Conservation (phyloP, 164 flowering plant genomes). For the Annona squamosa region DNA sequence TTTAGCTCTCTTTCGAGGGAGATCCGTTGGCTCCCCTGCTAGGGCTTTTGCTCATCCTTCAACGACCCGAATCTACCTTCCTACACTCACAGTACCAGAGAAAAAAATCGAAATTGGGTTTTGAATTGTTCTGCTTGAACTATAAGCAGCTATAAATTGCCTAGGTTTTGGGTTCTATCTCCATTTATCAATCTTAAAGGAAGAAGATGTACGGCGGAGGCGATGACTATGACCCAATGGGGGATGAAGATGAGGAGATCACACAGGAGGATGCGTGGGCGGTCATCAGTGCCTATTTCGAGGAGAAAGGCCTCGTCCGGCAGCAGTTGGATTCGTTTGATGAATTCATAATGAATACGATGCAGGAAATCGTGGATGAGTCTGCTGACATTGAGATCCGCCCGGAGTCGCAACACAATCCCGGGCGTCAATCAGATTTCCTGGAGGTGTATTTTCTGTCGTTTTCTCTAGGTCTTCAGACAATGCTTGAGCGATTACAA, state of each 20-base stretch:
- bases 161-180: background rate
- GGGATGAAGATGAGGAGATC: conserved; percentile 70
- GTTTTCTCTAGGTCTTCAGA: background rate
- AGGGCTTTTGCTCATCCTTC: too few species aligned
- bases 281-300: conserved; percentile 90
- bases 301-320: conserved; percentile 91
- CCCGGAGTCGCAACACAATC: conserved; percentile 98
- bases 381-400: conserved; percentile 91
- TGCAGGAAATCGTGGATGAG: conserved; percentile 99
- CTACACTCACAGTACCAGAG: too few species aligned
- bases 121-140: too few species aligned
- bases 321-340: conserved; percentile 97
- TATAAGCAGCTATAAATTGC: background rate
- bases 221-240: conserved; percentile 36
- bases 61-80: too few species aligned
- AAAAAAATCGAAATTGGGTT: too few species aligned
- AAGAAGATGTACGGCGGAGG: conserved; percentile 27
- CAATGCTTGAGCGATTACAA: background rate
- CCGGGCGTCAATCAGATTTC: conserved; percentile 83
- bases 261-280: conserved; percentile 99
- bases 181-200: background rate
- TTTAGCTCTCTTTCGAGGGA: too few species aligned
- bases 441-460: conserved; percentile 64
- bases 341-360: conserved; percentile 95
- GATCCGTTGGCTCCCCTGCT: too few species aligned